Percentiles rank a stretch among this genome's conserved stretches.
phyloP scores from a whole-genome alignment of 257 asterid species.

The Fraxinus pennsylvanica region DNA sequence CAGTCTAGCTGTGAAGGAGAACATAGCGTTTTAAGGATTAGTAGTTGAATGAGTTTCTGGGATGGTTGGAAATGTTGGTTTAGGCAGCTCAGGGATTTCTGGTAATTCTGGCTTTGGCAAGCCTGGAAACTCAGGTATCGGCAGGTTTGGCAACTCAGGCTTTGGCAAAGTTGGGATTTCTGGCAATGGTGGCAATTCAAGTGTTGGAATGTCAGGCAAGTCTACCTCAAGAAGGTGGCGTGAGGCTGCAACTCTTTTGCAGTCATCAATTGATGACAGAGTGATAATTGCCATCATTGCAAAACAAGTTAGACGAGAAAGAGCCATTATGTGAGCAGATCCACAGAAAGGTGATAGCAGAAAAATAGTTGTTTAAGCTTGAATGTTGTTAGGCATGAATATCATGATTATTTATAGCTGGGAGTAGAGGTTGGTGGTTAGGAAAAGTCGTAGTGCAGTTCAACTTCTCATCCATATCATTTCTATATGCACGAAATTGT shows the following conservation, averaged over 20 bases:
- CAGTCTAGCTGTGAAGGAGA: background rate
- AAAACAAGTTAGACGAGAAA: conserved; percentile 14
- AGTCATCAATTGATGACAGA: conserved; percentile 17
- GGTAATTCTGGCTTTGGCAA: conserved; percentile 28
- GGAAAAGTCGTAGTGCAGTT: background rate
- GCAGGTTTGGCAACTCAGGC: conserved; percentile 10
- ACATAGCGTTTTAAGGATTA: background rate
- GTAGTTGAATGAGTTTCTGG: background rate
- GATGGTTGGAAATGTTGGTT: background rate
- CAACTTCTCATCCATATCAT: background rate
- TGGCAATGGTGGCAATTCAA: conserved; percentile 19
- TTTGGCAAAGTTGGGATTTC: conserved; percentile 21
- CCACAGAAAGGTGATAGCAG: background rate
- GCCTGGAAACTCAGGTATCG: conserved; percentile 30
- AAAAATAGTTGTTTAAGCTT: conserved; percentile 3
- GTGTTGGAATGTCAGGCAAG: conserved; percentile 9
- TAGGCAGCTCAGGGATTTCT: background rate
- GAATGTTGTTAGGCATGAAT: background rate
- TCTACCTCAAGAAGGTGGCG: conserved; percentile 32
- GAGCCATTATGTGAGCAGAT: conserved; percentile 25
- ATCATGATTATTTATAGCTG: background rate
- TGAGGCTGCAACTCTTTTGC: conserved; percentile 19
- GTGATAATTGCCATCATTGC: conserved; percentile 7
- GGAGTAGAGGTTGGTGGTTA: background rate
- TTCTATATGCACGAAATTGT: background rate